Base-by-base conservation (phyloP, 805 yeast genomes). In the Wickerhamiella vanderwaltii region DNA sequence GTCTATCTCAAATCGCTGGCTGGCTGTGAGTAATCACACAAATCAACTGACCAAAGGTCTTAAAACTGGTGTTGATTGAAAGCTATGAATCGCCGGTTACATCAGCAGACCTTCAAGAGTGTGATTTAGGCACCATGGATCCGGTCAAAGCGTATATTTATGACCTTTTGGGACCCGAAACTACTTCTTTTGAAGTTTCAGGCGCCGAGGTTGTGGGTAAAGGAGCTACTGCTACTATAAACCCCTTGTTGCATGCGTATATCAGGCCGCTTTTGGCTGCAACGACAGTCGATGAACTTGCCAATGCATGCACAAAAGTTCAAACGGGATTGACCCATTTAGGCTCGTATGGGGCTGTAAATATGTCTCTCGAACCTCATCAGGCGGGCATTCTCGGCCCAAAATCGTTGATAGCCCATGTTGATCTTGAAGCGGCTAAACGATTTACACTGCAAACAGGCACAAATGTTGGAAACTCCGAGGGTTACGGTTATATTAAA, bases 391-490 rank as follows among this genome's bases (percentile, higher is more conserved):
- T 16, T 4, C 15, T 11, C 2, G 32, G 20, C 4, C 47, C 45
- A 7, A 36, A 33, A 22, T 6, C 32, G 17, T 46, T 51, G 2
- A 32, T 50, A 6, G 43, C 47, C 2, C 23, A 36, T 11, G 39
- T 53, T 5, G 24, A 33, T 13, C 46, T 54, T 7, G 48, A 48
- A 3, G 56, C 58, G 9, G 71, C 71, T 3, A 84, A 84, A 51
- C 70, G 72, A 49, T 80, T 86, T 51, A 69, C 72, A 46, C 87
- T 94, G 41, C 82, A 81, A 52, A 83, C 96, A 1, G 99, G 99
- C 3, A 91, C 97, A 1, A 87, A 86, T 59, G 73, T 91, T 6
- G 97, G 97, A 1, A 88, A 91, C 56, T 94, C 94, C 24, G 97
- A 91, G 64, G 98, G 96, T 23, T 91, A 83, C 55, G 97, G 96